These are phyloP conservation scores for Aegilops bicornis DNA, from an alignment of 176 grass and related monocot species.

Conservation along the genomic window DNA sequence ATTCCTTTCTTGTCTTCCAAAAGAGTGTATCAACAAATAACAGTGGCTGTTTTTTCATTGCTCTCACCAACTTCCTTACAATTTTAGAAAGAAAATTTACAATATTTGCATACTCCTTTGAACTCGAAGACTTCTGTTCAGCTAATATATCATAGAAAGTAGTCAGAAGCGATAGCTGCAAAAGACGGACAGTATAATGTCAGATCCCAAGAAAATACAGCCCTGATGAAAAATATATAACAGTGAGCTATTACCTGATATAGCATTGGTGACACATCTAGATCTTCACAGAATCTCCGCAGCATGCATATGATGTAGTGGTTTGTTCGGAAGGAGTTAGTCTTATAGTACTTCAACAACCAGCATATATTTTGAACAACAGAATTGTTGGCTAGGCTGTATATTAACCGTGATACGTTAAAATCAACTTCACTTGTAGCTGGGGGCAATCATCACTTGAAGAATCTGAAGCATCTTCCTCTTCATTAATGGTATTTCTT, in stretches of 20 bases:
- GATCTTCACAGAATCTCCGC: conserved; percentile 84
- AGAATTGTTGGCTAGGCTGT: conserved; percentile 76
- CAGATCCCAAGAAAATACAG: conserved; percentile 20
- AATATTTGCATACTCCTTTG: conserved; percentile 73
- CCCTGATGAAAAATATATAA: conserved; percentile 11
- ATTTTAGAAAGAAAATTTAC: conserved; percentile 91
- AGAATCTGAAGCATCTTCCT: conserved; percentile 58
- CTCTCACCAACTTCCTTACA: conserved; percentile 81
- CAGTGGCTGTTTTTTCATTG: conserved; percentile 80
- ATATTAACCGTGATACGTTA: conserved; percentile 70
- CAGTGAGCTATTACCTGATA: conserved; percentile 73
- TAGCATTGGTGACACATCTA: conserved; percentile 86
- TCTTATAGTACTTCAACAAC: conserved; percentile 89
- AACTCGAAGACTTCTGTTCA: conserved; percentile 67
- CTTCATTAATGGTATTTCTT: conserved; percentile 38
- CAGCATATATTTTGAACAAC: conserved; percentile 91
- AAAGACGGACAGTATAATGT: conserved; percentile 27
- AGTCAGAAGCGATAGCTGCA: conserved; percentile 84
- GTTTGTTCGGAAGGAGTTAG: conserved; percentile 83
- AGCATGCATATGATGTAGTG: conserved; percentile 97
- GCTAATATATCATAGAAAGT: conserved; percentile 84
- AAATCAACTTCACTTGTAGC: conserved; percentile 93
- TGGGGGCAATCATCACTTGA: conserved; percentile 71
- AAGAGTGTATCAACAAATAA: conserved; percentile 94
- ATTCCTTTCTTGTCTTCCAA: conserved; percentile 94